Evolutionary conservation across 1,284 basidiomycete species (phyloP).

Genomic region (Farysia itapuensis): DNA sequence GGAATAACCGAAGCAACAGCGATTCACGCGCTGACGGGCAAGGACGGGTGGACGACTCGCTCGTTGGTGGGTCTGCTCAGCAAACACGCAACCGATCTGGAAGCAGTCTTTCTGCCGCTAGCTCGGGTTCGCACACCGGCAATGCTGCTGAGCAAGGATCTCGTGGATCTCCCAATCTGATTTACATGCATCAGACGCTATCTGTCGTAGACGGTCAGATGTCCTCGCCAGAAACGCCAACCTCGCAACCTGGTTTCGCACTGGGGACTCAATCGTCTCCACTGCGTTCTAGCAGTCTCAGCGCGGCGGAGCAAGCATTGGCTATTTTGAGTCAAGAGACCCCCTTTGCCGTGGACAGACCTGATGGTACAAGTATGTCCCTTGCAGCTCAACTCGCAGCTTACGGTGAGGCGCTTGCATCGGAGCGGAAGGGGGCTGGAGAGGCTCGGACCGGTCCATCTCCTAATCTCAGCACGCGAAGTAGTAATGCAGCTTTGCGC

Average conservation of each 20-base stretch:
- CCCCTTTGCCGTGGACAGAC: constrained; percentile 10
- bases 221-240: not conserved
- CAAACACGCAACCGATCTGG: constrained; percentile 29
- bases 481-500: constrained; percentile 31
- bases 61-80: no score
- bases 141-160: constrained; percentile 1
- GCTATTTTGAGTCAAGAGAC: constrained; percentile 38
- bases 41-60: no score
- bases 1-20: no score
- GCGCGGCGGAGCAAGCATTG: constrained; percentile 40
- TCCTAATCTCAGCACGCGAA: constrained; percentile 23
- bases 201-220: constrained; percentile 29
- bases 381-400: constrained; percentile 39
- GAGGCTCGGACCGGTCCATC: constrained; percentile 24
- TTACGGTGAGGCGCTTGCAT: constrained; percentile 42
- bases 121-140: constrained; percentile 27
- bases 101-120: constrained; percentile 26
- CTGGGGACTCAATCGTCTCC: constrained; percentile 15
- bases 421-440: constrained; percentile 28
- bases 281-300: constrained; percentile 29
- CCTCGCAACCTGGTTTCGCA: not conserved
- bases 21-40: no score
- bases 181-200: constrained; percentile 14
- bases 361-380: constrained; percentile 26
- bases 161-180: constrained; percentile 21